phyloP scores from a whole-genome alignment of 805 yeast genomes.

The Candida lessepsii region DNA sequence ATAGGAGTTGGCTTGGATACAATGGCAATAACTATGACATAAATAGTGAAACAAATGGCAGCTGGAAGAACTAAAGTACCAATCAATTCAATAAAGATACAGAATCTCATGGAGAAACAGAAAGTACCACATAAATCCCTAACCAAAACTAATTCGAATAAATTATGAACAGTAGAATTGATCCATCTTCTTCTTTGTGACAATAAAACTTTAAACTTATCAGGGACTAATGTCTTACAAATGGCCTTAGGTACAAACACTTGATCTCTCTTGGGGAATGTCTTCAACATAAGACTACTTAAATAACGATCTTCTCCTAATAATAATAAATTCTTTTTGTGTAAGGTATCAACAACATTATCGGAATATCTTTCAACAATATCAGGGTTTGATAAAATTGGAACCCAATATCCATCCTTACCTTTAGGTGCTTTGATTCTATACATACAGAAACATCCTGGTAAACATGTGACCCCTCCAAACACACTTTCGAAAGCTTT shows the following conservation, averaged over 20 bases:
- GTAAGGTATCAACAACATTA: constrained; percentile 79
- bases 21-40: constrained; percentile 71
- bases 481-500: constrained; percentile 94
- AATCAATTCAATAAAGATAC: constrained; percentile 75
- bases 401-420: constrained; percentile 74
- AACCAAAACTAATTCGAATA: constrained; percentile 81
- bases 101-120: constrained; percentile 93
- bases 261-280: constrained; percentile 88
- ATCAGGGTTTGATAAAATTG: constrained; percentile 88
- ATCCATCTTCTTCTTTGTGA: constrained; percentile 98
- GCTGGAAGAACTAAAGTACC: constrained; percentile 90
- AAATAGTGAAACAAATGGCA: constrained; percentile 78
- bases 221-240: constrained; percentile 90
- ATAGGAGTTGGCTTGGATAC: constrained; percentile 74
- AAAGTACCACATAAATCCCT: constrained; percentile 91
- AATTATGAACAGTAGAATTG: constrained; percentile 89
- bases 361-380: constrained; percentile 90
- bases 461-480: constrained; percentile 92
- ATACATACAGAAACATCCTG: constrained; percentile 93
- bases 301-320: constrained; percentile 90
- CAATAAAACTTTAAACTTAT: constrained; percentile 68
- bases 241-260: constrained; percentile 87
- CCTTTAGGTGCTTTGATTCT: constrained; percentile 90
- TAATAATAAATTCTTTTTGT: constrained; percentile 77
- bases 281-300: constrained; percentile 79